Conservation (phyloP, 2,329 filamentous ascomycete genomes). For the Calonectria pseudoreteaudii region DNA sequence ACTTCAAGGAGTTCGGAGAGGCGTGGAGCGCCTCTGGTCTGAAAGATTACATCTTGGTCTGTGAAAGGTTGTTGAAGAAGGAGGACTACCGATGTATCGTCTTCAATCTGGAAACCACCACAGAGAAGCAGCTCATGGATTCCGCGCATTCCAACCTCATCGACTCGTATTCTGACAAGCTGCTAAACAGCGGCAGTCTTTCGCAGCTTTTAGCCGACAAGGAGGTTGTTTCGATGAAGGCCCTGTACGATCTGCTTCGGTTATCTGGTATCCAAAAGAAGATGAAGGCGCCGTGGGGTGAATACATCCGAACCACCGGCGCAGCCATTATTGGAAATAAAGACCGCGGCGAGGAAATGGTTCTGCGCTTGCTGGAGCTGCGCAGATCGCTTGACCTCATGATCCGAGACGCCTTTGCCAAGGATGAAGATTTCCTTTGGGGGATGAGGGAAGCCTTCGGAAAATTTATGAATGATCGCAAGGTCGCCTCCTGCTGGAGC, state of each 20-base stretch:
- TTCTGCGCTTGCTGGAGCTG: constrained; percentile 82
- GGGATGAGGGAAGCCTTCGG: constrained; percentile 87
- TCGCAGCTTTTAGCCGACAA: constrained; percentile 78
- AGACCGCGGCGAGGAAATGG: constrained; percentile 85
- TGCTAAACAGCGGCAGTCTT: constrained; percentile 76
- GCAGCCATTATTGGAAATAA: constrained; percentile 83
- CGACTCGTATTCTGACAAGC: constrained; percentile 71
- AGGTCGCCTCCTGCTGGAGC: constrained; percentile 76
- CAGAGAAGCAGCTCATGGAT: constrained; percentile 80
- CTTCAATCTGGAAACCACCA: constrained; percentile 86
- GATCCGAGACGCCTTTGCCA: constrained; percentile 80
- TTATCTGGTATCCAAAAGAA: constrained; percentile 77
- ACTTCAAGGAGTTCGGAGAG: constrained; percentile 77
- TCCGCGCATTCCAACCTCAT: constrained; percentile 81
- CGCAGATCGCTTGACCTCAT: constrained; percentile 83
- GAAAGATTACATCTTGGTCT: constrained; percentile 80
- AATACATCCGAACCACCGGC: constrained; percentile 83
- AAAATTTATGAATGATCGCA: constrained; percentile 91
- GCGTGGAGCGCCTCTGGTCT: constrained; percentile 73
- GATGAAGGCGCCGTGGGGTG: constrained; percentile 79
- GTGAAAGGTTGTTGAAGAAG: constrained; percentile 74
- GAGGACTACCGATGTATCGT: constrained; percentile 83
- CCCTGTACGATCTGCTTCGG: constrained; percentile 82
- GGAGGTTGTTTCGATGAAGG: constrained; percentile 76
- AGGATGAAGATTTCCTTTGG: constrained; percentile 81